phyloP scores from a whole-genome alignment of 495 filamentous ascomycete genomes.

The Penicillium manginii region DNA sequence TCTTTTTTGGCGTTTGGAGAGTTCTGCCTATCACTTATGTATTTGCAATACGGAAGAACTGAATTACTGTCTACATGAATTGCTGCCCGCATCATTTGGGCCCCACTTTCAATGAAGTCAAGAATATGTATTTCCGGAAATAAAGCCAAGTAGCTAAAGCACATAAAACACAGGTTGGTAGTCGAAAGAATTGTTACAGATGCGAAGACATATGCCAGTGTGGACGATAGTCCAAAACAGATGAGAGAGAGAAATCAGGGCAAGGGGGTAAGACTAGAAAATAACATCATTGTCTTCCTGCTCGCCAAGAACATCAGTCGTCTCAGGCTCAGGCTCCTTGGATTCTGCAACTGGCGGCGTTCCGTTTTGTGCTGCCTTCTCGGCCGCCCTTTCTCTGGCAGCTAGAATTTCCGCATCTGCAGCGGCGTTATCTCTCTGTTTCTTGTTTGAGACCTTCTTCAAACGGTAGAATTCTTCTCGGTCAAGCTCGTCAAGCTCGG shows the following conservation, averaged over 20 bases:
- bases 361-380: conserved; percentile 36
- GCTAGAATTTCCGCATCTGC: conserved; percentile 73
- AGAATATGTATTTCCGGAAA: conserved; percentile 12
- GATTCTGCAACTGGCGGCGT: conserved; percentile 32
- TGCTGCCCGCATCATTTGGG: neutral
- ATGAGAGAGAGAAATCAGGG: conserved; percentile 12
- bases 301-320: conserved; percentile 75
- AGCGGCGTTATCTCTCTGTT: conserved; percentile 78
- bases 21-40: conserved; percentile 24
- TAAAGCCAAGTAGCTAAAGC: conserved; percentile 12
- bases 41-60: conserved; percentile 27
- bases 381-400: conserved; percentile 55
- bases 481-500: conserved; percentile 96
- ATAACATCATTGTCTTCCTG: conserved; percentile 94
- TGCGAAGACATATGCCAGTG: conserved; percentile 21
- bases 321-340: conserved; percentile 27
- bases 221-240: conserved; percentile 12
- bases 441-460: conserved; percentile 98
- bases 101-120: conserved; percentile 3
- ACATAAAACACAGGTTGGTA: conserved; percentile 12
- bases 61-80: conserved; percentile 7
- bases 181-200: conserved; percentile 26
- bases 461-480: conserved; percentile 97
- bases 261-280: conserved; percentile 60
- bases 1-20: conserved; percentile 41